Evolutionary conservation across 2,329 filamentous ascomycete species (phyloP), one percentile per base, ranked within the genome.

Genomic region (Nemania serpens): DNA sequence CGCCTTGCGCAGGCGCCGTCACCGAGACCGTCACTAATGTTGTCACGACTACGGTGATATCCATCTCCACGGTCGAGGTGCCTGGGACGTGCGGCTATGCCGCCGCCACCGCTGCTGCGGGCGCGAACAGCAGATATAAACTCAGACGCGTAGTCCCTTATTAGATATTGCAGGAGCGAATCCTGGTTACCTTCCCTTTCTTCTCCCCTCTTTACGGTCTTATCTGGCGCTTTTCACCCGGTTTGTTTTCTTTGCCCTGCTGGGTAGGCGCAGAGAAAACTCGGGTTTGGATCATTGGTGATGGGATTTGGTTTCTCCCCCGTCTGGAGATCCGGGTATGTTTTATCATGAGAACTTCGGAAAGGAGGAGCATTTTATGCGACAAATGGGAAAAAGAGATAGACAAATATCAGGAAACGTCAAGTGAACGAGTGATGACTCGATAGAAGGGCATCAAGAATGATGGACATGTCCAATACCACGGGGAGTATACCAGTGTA

Each of bases 1-100:
- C 11, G 15, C 57, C 68, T 58, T 62, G 13, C 9, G 43, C 63
- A 57, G 62, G 56, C 41, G 57, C 41, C 17, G 50, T 58, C 42
- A 64, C 62, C 5, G 56, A 61, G n/a, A 65, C 62, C 5, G 56
- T 66, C 34, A 63, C 58, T 10, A 53, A 13, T 20, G 29, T 45
- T n/a, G 57, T 57, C 7, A 63, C 61, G 15, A 12, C 55, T 1
- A 65, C 59, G 11, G 39, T 66, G 53, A 43, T 59, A 29, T 64
- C 56, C 11, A 39, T 66, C 33, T 64, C 59, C 18, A 66, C 64
- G 12, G 59, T 63, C 12, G 17, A 41, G 20, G 41, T 25, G 1
- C 33, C 55, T 4, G 39, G 29, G 2, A 49, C 42, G 10, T 57
- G 54, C 33, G 42, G 45, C n/a, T 53, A 48, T 41, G 48, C 52